A percentile compares a stretch with the other conserved stretches of the same genome.
Evolutionary conservation across 1,139 yeast species (phyloP).

Genomic region (Debaryomyces subglobosus): DNA sequence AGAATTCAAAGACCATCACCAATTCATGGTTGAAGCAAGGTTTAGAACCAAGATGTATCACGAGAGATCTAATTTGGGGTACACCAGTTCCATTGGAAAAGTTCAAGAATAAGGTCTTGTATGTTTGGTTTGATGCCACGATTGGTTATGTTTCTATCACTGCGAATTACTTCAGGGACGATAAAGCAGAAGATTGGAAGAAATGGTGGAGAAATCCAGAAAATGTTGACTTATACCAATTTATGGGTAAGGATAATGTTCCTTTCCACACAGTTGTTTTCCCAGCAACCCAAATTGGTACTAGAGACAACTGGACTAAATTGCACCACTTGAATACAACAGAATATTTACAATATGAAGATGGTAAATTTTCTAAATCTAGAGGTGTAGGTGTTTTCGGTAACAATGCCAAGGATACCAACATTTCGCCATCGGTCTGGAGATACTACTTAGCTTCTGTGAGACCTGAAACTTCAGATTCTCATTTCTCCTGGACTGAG

Average conservation of each 20-base stretch:
- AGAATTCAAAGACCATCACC: constrained; percentile 85
- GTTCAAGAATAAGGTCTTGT: constrained; percentile 84
- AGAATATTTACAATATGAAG: constrained; percentile 95
- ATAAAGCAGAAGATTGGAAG: constrained; percentile 60
- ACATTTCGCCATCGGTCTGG: constrained; percentile 92
- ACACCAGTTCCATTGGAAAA: constrained; percentile 91
- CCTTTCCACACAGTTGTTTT: constrained; percentile 98
- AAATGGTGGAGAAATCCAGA: constrained; percentile 93
- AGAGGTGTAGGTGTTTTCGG: constrained; percentile 98
- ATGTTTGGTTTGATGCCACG: constrained; percentile 99
- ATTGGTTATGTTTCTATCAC: constrained; percentile 96
- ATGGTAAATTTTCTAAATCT: constrained; percentile 96
- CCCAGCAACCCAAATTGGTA: constrained; percentile 92
- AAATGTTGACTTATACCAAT: constrained; percentile 82
- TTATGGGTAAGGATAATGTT: constrained; percentile 99
- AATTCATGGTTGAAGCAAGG: constrained; percentile 95
- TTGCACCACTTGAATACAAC: constrained; percentile 91
- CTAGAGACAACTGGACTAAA: constrained; percentile 87
- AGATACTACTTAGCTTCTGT: constrained; percentile 91
- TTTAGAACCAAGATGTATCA: constrained; percentile 90
- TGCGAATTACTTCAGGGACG: constrained; percentile 76
- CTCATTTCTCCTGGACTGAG: constrained; percentile 97
- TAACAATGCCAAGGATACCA: constrained; percentile 93
- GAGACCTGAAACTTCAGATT: constrained; percentile 94
- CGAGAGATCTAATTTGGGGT: constrained; percentile 98